A percentile compares a stretch with the other conserved stretches of the same genome.
Conservation (phyloP, 768 basidiomycete species). For the Rhizopogon roseolus region DNA sequence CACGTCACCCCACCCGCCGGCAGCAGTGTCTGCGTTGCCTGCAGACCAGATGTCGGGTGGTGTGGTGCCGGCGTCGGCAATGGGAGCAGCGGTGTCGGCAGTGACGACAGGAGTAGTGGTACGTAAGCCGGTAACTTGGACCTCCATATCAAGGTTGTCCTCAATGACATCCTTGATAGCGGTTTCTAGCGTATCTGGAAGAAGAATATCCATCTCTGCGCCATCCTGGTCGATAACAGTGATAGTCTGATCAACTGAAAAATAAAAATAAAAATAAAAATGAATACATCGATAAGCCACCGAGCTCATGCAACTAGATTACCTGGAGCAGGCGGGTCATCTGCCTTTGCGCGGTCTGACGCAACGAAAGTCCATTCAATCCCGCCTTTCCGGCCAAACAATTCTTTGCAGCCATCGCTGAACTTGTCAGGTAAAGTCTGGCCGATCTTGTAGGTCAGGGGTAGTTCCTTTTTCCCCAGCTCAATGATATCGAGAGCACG, state of each 20-base stretch:
- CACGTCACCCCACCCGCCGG: slow-evolving; percentile 10
- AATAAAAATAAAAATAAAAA: background rate
- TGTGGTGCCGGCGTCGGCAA: background rate
- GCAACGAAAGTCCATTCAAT: slow-evolving; percentile 25
- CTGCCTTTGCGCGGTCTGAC: background rate
- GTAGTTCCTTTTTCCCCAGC: slow-evolving; percentile 38
- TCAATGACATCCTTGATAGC: slow-evolving; percentile 24
- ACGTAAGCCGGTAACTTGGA: slow-evolving; percentile 5
- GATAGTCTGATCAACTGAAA: slow-evolving; percentile 9
- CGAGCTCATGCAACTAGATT: slow-evolving; percentile 3
- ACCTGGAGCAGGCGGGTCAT: background rate
- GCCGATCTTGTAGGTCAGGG: slow-evolving; percentile 35
- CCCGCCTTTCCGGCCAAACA: slow-evolving; percentile 46
- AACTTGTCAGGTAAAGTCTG: slow-evolving; percentile 39
- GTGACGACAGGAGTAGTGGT: background rate
- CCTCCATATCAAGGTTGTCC: slow-evolving; percentile 18
- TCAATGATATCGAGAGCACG: slow-evolving; percentile 41
- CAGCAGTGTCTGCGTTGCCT: background rate
- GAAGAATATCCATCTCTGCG: slow-evolving; percentile 7
- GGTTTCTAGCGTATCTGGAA: slow-evolving; percentile 19
- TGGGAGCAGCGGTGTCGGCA: background rate
- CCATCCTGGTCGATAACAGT: slow-evolving; percentile 15
- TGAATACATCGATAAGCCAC: slow-evolving; percentile 7
- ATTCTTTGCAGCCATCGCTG: slow-evolving; percentile 40
- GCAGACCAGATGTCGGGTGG: background rate